Evolutionary conservation across 805 yeast species (phyloP), one percentile per base, ranked within the genome.

Genomic region (Spathaspora hagerdaliae): DNA sequence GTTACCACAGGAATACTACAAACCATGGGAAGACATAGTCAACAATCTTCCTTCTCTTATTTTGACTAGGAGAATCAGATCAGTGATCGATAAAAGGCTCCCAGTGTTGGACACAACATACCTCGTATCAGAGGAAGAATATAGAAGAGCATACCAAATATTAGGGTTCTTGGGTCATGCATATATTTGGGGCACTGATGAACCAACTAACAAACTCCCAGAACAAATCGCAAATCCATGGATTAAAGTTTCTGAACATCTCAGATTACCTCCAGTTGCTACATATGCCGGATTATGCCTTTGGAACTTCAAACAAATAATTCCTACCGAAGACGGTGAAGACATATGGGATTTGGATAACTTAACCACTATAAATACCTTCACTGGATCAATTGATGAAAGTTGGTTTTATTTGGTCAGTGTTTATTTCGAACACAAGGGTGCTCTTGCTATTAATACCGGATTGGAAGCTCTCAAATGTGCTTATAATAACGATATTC

Each of bases 351-450:
- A 79, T 50, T 74, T 87, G 38, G 82, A 84, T 44, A 83, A 85
- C 56, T 69, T 91, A 46, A 85, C 90, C 44, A 85, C 95, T 1
- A 78, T 87, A 49, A 81, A 79, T 60, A 89, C 97, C 1, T 92
- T 83, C 61, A 90, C 97, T 0, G 97, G 97, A 1, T 79, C 89
- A 4, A 79, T 83, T 36, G 97, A 91, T 65, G 98, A 91, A 65
- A 79, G 86, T 52, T 91, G 98, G 98, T 91, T 91, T 62, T 91
- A 88, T 63, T 70, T 90, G 48, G 92, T 91, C 8, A 83, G 94
- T 56, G 92, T 89, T 1, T 87, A 81, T 51, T 87, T 92, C 57
- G 98, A 91, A 65, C 76, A 80, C 54, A 80, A 76, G 49, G 96
- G 97, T 36, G 92, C 94, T 0, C 74, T 77, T 10, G 79, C 88